Conservation (phyloP, 192 early-diverging fungal genomes). For the Chytriomyces sp. region DNA sequence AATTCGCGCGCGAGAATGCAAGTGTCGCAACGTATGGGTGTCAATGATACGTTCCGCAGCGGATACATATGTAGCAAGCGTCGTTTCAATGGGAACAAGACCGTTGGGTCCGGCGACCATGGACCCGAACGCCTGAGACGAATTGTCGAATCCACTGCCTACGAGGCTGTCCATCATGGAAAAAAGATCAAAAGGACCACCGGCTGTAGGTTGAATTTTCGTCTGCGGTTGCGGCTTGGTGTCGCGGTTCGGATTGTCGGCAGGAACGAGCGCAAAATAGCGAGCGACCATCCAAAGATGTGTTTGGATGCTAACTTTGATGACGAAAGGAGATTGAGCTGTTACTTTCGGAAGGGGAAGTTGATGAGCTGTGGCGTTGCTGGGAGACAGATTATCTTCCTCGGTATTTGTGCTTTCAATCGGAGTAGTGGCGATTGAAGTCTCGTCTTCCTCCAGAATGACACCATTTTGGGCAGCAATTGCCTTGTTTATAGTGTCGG, state of each 20-base stretch:
- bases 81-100: slow-evolving; percentile 25
- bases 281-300: slow-evolving; percentile 37
- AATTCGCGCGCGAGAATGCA: neutral
- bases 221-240: neutral
- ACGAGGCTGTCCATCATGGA: slow-evolving; percentile 14
- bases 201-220: neutral
- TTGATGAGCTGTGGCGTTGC: neutral
- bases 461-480: neutral
- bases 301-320: slow-evolving; percentile 34
- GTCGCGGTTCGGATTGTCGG: slow-evolving; percentile 20
- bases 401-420: neutral
- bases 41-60: slow-evolving; percentile 8
- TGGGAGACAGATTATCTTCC: neutral
- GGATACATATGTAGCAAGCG: slow-evolving; percentile 1
- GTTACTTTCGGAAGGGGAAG: neutral
- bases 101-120: slow-evolving; percentile 3
- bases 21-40: neutral
- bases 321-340: neutral
- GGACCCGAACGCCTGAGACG: neutral
- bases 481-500: neutral
- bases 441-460: neutral
- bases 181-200: slow-evolving; percentile 1
- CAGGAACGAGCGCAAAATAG: slow-evolving; percentile 46
- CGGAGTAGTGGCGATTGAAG: neutral
- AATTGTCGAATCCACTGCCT: neutral